Base-by-base conservation (phyloP, 2,329 filamentous ascomycete genomes). In the Clonostachys rosea region DNA sequence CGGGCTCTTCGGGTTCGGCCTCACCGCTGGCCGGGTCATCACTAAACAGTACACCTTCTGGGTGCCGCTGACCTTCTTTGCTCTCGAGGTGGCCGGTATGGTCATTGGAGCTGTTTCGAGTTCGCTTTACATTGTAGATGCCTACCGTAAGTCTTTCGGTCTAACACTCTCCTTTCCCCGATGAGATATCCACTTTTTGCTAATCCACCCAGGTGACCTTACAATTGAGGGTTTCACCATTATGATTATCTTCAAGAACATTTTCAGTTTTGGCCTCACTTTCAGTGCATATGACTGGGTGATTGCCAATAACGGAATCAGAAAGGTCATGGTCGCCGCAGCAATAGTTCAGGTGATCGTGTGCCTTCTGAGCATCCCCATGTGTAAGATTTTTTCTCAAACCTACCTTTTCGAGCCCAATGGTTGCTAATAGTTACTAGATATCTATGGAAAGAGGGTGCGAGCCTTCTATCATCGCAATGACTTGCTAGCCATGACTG, bases 201-300 rank as follows among this genome's bases (percentile, higher is more conserved):
- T 34, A 16, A 36, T 7, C 17, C 34, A 45, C 33, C 56, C 58
- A 88, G 86, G 84, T 8, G 85, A 92, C 51, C 81, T 95, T 48
- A 83, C 89, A 1, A 81, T 96, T 43, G 91, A 96, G 67, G 88
- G 84, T 7, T 95, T 96, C 63, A 96, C 91, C 0, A 89, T 89
- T 66, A 80, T 94, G 63, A 79, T 96, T 53, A 84, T 96, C 46
- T 96, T 96, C 75, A 96, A 96, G 69, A 96, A 96, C 66, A 79
- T 96, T 52, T 95, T 96, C 70, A 88, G 85, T 52, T 96, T 95
- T 58, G 81, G 83, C 7, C 71, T 96, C 47, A 95, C 91, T 0
- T 95, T 85, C 63, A 86, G 81, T 55, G 90, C 89, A 1, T 95
- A 89, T 58, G 75, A 91, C 48, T 96, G 92, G 91, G 75, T 96